These are phyloP conservation scores for Passiflora organensis DNA, from an alignment of 345 rosid species.

Conservation along the genomic window DNA sequence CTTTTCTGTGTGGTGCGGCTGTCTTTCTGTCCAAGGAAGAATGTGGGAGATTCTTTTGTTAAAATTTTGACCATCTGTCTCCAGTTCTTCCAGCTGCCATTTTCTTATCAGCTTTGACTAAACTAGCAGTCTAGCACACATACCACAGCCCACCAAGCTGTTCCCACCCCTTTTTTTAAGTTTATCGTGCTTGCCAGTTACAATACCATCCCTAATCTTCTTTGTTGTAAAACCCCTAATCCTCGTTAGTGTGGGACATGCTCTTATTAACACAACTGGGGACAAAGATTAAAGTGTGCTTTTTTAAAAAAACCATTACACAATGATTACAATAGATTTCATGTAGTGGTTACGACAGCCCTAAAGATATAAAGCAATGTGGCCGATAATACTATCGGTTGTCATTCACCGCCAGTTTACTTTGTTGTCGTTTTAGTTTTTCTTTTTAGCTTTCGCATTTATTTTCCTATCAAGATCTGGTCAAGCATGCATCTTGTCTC, in stretches of 20 bases:
- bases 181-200: background rate
- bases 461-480: no score
- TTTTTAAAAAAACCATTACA: constrained; percentile 11
- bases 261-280: constrained; percentile 4
- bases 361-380: no score
- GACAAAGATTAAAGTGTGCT: constrained; percentile 19
- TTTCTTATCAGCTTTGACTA: constrained; percentile 32
- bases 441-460: no score
- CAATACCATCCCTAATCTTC: background rate
- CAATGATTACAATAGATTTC: constrained; percentile 12
- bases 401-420: no score
- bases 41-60: constrained; percentile 13
- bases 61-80: constrained; percentile 34
- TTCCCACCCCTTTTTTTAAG: background rate
- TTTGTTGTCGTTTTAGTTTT: no score
- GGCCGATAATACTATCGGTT: no score
- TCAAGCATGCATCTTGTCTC: no score
- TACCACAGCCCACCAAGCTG: background rate
- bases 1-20: constrained; percentile 3
- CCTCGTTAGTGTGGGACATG: constrained; percentile 2
- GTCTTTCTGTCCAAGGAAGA: constrained; percentile 6
- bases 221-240: background rate
- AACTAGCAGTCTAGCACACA: no score
- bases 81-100: background rate
- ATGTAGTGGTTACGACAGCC: no score